Conservation (phyloP, 257 asterid species). For the Solanum chiquidenum region DNA sequence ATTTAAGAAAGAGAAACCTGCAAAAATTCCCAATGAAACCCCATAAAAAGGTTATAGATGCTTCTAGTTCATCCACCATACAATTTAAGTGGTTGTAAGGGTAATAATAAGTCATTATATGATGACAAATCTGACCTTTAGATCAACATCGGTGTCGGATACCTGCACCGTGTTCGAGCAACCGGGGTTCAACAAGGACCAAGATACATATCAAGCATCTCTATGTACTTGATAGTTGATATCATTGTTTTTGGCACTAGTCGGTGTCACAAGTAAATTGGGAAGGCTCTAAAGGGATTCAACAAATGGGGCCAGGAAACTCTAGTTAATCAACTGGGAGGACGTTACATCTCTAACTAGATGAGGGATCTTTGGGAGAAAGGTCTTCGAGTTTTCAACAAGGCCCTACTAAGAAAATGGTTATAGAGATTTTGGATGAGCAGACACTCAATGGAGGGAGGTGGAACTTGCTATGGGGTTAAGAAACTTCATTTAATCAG, state of each 20-base stretch:
- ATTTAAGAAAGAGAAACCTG: neutral
- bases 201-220: neutral
- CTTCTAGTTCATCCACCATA: neutral
- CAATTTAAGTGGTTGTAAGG: neutral
- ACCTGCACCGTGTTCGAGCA: neutral
- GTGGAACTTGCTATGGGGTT: neutral
- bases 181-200: neutral
- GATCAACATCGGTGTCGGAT: neutral
- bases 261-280: neutral
- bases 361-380: neutral
- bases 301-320: neutral
- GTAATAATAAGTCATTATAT: neutral
- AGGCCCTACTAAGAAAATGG: neutral
- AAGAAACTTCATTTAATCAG: neutral
- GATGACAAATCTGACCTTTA: neutral
- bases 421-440: neutral
- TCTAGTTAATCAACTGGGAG: neutral
- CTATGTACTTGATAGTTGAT: neutral
- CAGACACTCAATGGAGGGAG: neutral
- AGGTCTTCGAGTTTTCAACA: neutral
- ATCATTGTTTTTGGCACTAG: neutral
- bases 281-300: neutral
- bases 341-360: neutral
- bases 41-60: neutral
- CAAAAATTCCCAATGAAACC: neutral